A percentile compares a stretch with the other conserved stretches of the same genome.
phyloP scores from a whole-genome alignment of 2,329 filamentous ascomycete species.

The Onygenales sp. region DNA sequence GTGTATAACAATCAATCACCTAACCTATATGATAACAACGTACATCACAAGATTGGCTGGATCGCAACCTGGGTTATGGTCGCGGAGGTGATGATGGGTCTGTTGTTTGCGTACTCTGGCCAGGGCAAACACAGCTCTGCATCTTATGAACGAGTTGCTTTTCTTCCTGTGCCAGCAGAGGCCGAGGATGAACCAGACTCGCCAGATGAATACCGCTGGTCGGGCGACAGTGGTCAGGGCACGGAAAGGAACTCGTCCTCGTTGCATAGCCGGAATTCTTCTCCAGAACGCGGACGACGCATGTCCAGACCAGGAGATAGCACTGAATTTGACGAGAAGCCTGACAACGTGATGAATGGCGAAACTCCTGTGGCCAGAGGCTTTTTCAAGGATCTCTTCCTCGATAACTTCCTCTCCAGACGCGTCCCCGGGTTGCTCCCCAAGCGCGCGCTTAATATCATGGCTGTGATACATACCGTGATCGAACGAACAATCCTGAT shows the following conservation, averaged over 20 bases:
- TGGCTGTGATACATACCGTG: conserved; percentile 54
- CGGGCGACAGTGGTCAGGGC: conserved; percentile 64
- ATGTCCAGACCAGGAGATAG: conserved; percentile 33
- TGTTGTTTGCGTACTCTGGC: conserved; percentile 53
- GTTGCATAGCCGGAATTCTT: conserved; percentile 55
- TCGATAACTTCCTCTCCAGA: conserved; percentile 44
- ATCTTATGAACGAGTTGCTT: conserved; percentile 45
- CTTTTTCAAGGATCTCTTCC: conserved; percentile 38
- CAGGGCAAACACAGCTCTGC: conserved; percentile 23
- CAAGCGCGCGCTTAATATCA: conserved; percentile 45
- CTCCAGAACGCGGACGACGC: conserved; percentile 44
- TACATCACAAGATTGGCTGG: conserved; percentile 87
- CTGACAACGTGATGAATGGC: conserved; percentile 33
- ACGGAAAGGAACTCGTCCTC: conserved; percentile 62
- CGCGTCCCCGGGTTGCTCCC: conserved; percentile 49
- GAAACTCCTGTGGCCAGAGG: conserved; percentile 15
- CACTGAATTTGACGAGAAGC: conserved; percentile 41
- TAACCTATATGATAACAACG: conserved; percentile 76
- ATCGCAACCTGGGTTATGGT: conserved; percentile 62
- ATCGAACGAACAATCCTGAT: conserved; percentile 70
- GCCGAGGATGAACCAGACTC: conserved; percentile 41
- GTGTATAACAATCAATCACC: conserved; percentile 75
- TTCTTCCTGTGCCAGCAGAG: conserved; percentile 53
- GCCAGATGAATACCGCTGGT: conserved; percentile 44
- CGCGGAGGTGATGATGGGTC: conserved; percentile 59